Base-by-base conservation (phyloP, 352 stramenopile genomes). In the Aphanomyces euteiches region DNA sequence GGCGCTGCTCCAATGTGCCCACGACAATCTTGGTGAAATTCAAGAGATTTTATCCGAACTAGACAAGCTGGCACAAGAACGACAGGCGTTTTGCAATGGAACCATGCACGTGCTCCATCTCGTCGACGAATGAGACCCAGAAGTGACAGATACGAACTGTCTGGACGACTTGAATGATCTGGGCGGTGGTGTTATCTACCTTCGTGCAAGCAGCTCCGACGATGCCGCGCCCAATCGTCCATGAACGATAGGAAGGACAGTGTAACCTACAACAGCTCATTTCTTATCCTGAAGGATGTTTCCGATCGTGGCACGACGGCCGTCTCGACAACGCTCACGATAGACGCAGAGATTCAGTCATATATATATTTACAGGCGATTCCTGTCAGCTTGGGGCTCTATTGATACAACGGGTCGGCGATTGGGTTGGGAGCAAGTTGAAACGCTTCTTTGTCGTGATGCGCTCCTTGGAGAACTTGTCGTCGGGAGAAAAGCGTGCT, bases 381-480 rank as follows among this genome's bases (percentile, higher is more conserved):
- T 28, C 28, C 28, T 28, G 28, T 28, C 28, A 28, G 28, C 28
- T 28, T 28, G 28, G 28, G 28, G 28, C 28, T 38, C 79, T 88
- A 94, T 72, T 83, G 82, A 73, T 92, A 92, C 69, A 94, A 90
- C 74, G 85, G 85, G 76, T 93, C 88, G 15, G 90, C 67, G 84
- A 84, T 82, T 99, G 94, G 71, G 96, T 98, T 53, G 96, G 90
- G 74, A 99, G 94, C 71, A 99, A 88, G 47, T 93, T 92, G 80
- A 98, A 99, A 75, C 97, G 86, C 78, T 99, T 99, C 85, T 99
- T 99, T 60, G 87, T 97, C 50, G 92, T 97, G 72, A 99, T 96
- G 60, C 97, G 88, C 85, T 99, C 95, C 81, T 96, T 90, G 54
- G 92, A 98, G 81, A 99, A 99, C 88, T 99, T 99, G 82, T 99